These are phyloP conservation scores for Exserohilum turcica DNA, from an alignment of 2,329 filamentous ascomycete genomes.

Conservation along the genomic window DNA sequence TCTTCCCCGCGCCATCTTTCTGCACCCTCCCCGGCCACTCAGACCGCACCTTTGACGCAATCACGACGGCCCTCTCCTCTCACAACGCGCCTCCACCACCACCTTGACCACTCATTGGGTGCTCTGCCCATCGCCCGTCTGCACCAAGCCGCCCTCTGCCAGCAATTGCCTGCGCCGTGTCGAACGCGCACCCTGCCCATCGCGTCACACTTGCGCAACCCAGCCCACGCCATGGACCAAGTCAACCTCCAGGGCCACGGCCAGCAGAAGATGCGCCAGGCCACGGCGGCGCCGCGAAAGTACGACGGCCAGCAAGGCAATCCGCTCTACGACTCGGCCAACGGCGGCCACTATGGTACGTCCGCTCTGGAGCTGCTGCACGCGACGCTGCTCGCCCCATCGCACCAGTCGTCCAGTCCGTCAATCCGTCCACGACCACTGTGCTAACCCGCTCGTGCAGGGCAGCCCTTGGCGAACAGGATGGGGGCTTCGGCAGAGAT, in stretches of 20 bases:
- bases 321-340: constrained; percentile 53
- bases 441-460: constrained; percentile 49
- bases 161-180: background rate
- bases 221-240: constrained; percentile 43
- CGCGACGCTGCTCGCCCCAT: constrained; percentile 7
- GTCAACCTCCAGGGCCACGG: constrained; percentile 43
- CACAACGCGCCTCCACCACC: constrained; percentile 35
- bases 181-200: constrained; percentile 33
- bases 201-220: constrained; percentile 42
- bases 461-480: constrained; percentile 93
- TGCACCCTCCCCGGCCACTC: constrained; percentile 37
- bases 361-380: constrained; percentile 11
- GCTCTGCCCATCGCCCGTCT: constrained; percentile 20
- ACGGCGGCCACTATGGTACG: constrained; percentile 58
- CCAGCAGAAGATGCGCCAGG: constrained; percentile 48
- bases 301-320: constrained; percentile 59
- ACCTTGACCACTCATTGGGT: constrained; percentile 34
- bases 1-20: constrained; percentile 28
- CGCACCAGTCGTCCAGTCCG: too few species aligned
- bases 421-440: too few species aligned
- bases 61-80: constrained; percentile 38
- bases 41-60: constrained; percentile 41
- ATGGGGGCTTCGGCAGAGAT: constrained; percentile 98
- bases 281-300: constrained; percentile 47
- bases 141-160: constrained; percentile 24